Evolutionary conservation across 1,284 basidiomycete species (phyloP).

Genomic region (Trametes sp.): DNA sequence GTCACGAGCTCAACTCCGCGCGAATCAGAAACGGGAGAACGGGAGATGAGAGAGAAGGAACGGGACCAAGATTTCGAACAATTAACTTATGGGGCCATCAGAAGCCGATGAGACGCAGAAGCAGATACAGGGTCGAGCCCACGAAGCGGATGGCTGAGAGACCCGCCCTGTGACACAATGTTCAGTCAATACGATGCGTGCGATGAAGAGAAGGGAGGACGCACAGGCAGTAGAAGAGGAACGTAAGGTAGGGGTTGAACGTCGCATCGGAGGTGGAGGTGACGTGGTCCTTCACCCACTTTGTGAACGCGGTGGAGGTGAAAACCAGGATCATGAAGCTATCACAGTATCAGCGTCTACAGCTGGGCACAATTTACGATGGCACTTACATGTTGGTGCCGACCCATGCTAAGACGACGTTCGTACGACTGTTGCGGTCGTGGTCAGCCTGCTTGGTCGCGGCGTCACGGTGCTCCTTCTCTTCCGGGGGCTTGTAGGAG

Average conservation of each 20-base stretch:
- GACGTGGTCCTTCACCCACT: conserved; percentile 65
- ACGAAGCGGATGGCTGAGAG: conserved; percentile 81
- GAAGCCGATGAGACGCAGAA: conserved; percentile 74
- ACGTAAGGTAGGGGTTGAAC: conserved; percentile 88
- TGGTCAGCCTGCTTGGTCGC: conserved; percentile 90
- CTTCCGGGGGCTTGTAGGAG: conserved; percentile 67
- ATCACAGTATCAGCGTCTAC: conserved; percentile 14
- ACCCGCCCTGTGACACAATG: conserved; percentile 60
- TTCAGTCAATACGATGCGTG: conserved; percentile 1
- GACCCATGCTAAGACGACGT: conserved; percentile 87
- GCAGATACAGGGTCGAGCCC: conserved; percentile 79
- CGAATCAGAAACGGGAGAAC: neutral
- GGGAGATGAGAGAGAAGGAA: neutral
- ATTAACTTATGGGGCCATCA: conserved; percentile 33
- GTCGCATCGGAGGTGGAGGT: conserved; percentile 52
- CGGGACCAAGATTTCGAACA: conserved; percentile 10
- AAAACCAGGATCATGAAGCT: conserved; percentile 84
- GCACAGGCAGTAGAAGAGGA: conserved; percentile 84
- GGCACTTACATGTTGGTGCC: conserved; percentile 80
- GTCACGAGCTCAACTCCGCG: neutral
- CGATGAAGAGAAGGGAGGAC: conserved; percentile 41
- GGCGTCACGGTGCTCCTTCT: conserved; percentile 85
- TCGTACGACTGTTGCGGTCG: conserved; percentile 83
- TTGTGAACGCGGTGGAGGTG: conserved; percentile 78
- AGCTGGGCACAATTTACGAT: conserved; percentile 25